Percentiles rank a stretch among this genome's conserved stretches.
Conservation (phyloP, 257 asterid genomes). For the Jasminum sambac region DNA sequence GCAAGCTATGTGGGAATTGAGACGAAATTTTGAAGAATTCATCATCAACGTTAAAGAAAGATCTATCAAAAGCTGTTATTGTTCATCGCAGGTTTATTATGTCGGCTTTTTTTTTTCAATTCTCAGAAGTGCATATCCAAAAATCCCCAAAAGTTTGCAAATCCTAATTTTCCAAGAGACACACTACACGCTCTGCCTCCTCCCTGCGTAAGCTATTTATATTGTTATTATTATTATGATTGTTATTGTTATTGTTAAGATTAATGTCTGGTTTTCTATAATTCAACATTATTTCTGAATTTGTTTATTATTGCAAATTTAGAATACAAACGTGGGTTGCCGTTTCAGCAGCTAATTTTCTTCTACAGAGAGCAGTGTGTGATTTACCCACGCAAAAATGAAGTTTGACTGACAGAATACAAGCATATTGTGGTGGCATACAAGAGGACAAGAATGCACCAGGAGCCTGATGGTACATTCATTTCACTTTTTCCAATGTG, state of each 20-base stretch:
- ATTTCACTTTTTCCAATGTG: background rate
- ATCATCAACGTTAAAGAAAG: too few relatives aligned
- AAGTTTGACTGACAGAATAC: slow-evolving; percentile 56
- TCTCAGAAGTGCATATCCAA: slow-evolving; percentile 53
- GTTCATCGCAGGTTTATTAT: too few relatives aligned
- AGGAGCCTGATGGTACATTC: slow-evolving; percentile 45
- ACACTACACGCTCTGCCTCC: slow-evolving; percentile 67
- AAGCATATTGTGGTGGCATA: slow-evolving; percentile 69
- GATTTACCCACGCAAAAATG: slow-evolving; percentile 77
- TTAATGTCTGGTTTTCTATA: background rate
- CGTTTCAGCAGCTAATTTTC: slow-evolving; percentile 59
- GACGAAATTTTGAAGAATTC: too few relatives aligned
- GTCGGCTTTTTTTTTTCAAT: too few relatives aligned
- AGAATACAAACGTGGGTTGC: slow-evolving; percentile 66
- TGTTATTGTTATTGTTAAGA: too few relatives aligned
- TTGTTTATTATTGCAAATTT: slow-evolving; percentile 6
- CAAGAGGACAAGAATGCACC: slow-evolving; percentile 62
- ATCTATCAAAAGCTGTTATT: too few relatives aligned
- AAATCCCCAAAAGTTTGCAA: slow-evolving; percentile 59
- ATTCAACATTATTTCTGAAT: slow-evolving; percentile 1
- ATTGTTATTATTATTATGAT: too few relatives aligned
- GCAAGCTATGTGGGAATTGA: too few relatives aligned
- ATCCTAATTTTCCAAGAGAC: slow-evolving; percentile 65
- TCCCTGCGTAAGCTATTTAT: slow-evolving; percentile 51
- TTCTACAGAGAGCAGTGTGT: slow-evolving; percentile 69